Percentiles rank a stretch among this genome's conserved stretches.
These are phyloP conservation scores for Micractinium sp. DNA, from an alignment of 139 green algal species.

Conservation along the genomic window DNA sequence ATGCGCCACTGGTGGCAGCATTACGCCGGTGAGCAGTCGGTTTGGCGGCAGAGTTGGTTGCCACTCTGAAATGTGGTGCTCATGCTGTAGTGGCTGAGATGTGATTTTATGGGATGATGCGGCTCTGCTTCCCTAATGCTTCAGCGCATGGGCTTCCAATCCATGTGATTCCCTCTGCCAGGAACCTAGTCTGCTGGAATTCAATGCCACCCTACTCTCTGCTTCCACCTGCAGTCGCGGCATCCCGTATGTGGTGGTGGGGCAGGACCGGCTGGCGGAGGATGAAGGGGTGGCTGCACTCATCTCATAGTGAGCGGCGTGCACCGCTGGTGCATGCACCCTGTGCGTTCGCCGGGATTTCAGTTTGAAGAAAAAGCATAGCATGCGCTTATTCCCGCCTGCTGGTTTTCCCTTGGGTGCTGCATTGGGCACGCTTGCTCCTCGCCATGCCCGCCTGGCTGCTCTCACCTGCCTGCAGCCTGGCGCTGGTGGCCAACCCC, in stretches of 20 bases:
- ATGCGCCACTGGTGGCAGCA: background rate
- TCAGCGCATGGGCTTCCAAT: no score
- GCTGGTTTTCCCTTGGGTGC: background rate
- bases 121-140: no score
- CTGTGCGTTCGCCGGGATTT: background rate
- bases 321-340: background rate
- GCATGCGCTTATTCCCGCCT: background rate
- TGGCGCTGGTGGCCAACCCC: constrained; percentile 12
- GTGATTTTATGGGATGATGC: no score
- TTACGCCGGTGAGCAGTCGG: background rate
- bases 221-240: background rate
- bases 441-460: background rate
- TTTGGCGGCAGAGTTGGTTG: background rate
- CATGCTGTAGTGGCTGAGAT: no score
- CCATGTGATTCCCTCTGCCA: no score
- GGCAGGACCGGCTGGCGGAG: background rate
- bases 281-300: constrained; percentile 6
- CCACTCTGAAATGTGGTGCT: no score
- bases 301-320: background rate
- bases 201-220: background rate
- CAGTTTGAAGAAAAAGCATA: no score
- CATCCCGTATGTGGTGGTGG: constrained; percentile 1
- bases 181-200: background rate
- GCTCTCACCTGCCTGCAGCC: background rate
- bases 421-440: background rate